These are phyloP conservation scores for Cryptosporidium felis DNA, from an alignment of 169 alveolate genomes.

Conservation along the genomic window DNA sequence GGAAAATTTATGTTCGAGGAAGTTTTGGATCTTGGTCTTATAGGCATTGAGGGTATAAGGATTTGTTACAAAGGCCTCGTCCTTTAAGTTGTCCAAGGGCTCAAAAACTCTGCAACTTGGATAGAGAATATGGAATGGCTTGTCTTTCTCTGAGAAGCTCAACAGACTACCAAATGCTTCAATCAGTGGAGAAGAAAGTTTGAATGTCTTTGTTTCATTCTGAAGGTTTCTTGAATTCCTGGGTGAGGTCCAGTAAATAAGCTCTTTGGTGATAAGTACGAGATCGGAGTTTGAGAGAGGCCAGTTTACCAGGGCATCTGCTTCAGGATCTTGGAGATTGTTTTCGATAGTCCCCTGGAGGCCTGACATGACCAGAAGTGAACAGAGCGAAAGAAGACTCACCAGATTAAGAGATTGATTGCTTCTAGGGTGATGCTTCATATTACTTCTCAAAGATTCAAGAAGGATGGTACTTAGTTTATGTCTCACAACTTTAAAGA, in stretches of 20 bases:
- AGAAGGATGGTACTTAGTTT: constrained; percentile 27
- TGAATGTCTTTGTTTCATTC: neutral
- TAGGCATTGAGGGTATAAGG: neutral
- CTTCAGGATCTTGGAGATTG: neutral
- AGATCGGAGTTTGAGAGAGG: constrained; percentile 30
- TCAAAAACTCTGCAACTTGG: constrained; percentile 65
- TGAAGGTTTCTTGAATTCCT: neutral
- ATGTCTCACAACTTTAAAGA: constrained; percentile 36
- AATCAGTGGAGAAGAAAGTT: constrained; percentile 4
- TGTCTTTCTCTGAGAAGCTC: neutral
- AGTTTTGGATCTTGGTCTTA: constrained; percentile 14
- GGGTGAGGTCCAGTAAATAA: constrained; percentile 31
- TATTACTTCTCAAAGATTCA: constrained; percentile 20
- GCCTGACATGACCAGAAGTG: constrained; percentile 28
- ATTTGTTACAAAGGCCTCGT: constrained; percentile 37
- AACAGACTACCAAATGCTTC: constrained; percentile 29
- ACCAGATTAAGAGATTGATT: constrained; percentile 1
- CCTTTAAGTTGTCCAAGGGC: constrained; percentile 48
- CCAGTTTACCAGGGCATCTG: constrained; percentile 25
- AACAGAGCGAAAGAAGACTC: constrained; percentile 56
- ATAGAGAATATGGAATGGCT: constrained; percentile 37
- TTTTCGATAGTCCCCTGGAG: constrained; percentile 61
- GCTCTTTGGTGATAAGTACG: constrained; percentile 13
- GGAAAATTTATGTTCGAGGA: neutral
- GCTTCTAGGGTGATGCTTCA: neutral